Evolutionary conservation across 345 rosid genomes (phyloP).

Genomic region (Crucihimalaya himalaica): DNA sequence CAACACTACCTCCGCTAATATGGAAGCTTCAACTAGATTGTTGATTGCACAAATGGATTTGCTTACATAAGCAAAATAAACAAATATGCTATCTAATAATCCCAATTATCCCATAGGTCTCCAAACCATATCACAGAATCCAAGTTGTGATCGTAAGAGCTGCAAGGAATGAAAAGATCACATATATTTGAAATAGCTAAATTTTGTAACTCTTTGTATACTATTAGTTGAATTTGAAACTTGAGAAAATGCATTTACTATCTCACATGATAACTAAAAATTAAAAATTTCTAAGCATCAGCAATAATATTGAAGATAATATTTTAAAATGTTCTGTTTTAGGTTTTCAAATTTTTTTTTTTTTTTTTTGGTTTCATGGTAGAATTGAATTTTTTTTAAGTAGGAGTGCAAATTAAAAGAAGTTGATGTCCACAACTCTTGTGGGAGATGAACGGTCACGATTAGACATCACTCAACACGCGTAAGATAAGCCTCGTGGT

Average conservation of each 20-base stretch:
- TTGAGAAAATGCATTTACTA: too few relatives aligned
- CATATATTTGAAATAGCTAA: neutral
- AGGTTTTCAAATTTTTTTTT: neutral
- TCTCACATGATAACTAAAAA: too few relatives aligned
- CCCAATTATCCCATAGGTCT: too few relatives aligned
- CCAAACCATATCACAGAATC: too few relatives aligned
- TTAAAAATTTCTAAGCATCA: neutral
- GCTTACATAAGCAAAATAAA: too few relatives aligned
- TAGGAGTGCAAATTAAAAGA: neutral
- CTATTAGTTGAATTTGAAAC: too few relatives aligned
- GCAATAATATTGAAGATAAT: neutral
- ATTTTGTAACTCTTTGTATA: too few relatives aligned
- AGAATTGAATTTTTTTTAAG: neutral
- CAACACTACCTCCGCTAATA: conserved; percentile 57
- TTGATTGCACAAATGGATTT: conserved; percentile 42
- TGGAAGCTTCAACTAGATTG: conserved; percentile 72
- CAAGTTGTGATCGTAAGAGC: too few relatives aligned
- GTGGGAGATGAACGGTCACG: conserved; percentile 37
- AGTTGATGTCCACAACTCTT: conserved; percentile 16
- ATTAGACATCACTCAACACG: conserved; percentile 34
- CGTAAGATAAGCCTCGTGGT: conserved; percentile 41
- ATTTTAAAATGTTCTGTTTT: neutral
- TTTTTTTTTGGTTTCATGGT: neutral
- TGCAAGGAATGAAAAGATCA: neutral
- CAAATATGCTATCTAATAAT: too few relatives aligned